Evolutionary conservation across 495 filamentous ascomycete species (phyloP).

Genomic region (Tuber borchii): DNA sequence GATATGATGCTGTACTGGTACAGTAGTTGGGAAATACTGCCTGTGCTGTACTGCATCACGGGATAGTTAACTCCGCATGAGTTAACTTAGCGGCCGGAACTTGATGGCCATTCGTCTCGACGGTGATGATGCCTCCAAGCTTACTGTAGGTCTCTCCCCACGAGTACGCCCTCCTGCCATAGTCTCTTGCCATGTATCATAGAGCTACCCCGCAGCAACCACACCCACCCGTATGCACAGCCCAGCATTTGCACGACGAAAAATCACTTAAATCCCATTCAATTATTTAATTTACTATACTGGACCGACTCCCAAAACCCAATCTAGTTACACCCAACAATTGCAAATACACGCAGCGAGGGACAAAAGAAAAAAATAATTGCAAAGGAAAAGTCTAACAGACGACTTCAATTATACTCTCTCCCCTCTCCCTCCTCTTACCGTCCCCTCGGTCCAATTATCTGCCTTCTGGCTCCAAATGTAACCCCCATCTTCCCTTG

Average conservation of each 20-base stretch:
- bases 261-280: not conserved
- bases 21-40: too few species aligned
- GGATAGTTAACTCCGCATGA: not conserved
- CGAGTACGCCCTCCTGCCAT: not conserved
- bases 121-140: not conserved
- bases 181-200: not conserved
- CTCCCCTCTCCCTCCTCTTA: constrained; percentile 1
- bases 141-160: too few species aligned
- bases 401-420: not conserved
- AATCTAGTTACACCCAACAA: not conserved
- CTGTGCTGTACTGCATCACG: not conserved
- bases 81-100: not conserved
- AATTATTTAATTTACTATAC: not conserved
- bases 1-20: too few species aligned
- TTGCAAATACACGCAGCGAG: not conserved
- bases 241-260: not conserved
- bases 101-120: not conserved
- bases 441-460: constrained; percentile 48
- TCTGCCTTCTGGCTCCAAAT: constrained; percentile 84
- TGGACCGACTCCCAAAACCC: not conserved
- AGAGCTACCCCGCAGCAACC: not conserved
- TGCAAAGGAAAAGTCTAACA: not conserved
- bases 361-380: not conserved
- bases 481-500: constrained; percentile 88
- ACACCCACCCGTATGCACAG: not conserved